Conservation (phyloP, 805 yeast genomes). For the Kluyveromyces siamensis region DNA sequence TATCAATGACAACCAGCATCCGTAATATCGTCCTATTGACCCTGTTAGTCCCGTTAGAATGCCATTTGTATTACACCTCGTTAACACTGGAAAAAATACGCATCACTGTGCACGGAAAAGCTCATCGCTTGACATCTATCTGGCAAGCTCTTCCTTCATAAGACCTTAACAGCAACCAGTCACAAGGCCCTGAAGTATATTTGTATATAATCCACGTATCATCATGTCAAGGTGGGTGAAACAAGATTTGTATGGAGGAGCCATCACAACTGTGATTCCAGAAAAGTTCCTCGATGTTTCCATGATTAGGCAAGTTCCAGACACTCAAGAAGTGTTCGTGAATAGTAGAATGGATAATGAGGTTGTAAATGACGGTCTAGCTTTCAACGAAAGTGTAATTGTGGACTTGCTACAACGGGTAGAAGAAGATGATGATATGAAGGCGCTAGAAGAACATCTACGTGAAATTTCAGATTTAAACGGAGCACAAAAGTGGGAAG, state of each 20-base stretch:
- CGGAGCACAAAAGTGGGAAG: slow-evolving; percentile 27
- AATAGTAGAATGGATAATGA: slow-evolving; percentile 27
- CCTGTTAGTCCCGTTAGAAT: no score
- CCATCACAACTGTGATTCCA: slow-evolving; percentile 55
- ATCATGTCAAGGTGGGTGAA: background rate
- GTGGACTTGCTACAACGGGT: slow-evolving; percentile 54
- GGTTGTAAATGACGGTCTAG: slow-evolving; percentile 30
- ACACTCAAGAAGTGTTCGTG: slow-evolving; percentile 86
- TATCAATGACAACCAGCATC: no score
- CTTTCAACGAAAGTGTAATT: slow-evolving; percentile 47
- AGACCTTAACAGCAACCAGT: no score
- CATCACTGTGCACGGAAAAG: no score
- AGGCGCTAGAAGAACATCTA: slow-evolving; percentile 45
- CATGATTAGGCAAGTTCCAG: slow-evolving; percentile 73
- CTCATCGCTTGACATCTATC: no score
- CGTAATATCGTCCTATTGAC: no score
- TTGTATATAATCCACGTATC: no score
- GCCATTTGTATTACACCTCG: no score
- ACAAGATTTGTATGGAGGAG: slow-evolving; percentile 68
- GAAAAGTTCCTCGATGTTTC: slow-evolving; percentile 65
- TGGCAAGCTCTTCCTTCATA: no score
- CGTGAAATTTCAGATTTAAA: slow-evolving; percentile 43
- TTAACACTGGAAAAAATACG: no score
- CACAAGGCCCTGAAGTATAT: no score
- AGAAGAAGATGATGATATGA: slow-evolving; percentile 27